Evolutionary conservation across 1,284 basidiomycete genomes (phyloP), one percentile per base, ranked within the genome.

Genomic region (Neotropicomus parvogracilis): DNA sequence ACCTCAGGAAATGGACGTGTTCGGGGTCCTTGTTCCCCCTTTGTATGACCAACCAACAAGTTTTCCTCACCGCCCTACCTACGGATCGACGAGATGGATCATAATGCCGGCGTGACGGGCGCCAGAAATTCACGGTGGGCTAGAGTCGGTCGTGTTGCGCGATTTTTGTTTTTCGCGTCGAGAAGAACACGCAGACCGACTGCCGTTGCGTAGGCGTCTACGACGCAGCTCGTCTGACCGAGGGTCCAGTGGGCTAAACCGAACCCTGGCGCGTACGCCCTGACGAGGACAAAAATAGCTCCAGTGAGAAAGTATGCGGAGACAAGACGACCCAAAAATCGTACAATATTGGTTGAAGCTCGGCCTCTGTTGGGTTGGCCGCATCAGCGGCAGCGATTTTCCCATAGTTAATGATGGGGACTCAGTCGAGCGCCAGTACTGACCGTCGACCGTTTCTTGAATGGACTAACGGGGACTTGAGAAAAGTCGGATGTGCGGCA

Each of bases 271-370:
- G 14, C 28, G 24, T 40, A 43, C 40, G 33, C 28, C 52, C 34
- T 38, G 16, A 14, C 6, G 20, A 13, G 35, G 41, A 35, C 39
- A 42, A 64, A 65, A 59, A 59, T 64, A 58, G 50, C 6, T 16
- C 42, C 48, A 47, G 50, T 67, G 65, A 48, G 64, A 67, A 63
- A 11, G 19, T 27, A 14, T 27, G 47, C 52, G 44, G 57, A 39
- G 47, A 40, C 48, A 54, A 44, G 44, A 51, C 40, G 40, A 38
- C 39, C 48, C 39, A 45, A 47, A 43, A 31, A 40, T 24, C 28
- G 45, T 28, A 48, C 12, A 36, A 24, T 4, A 24, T 24, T 4
- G 24, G 24, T 37, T 42, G 39, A 32, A 33, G 47, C 53, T 57
- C 63, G 59, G 61, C 29, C 39, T 49, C 52, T 65, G 52, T 58